These are phyloP conservation scores for Pleurostoma richardsiae DNA, from an alignment of 2,329 filamentous ascomycete species.

Conservation along the genomic window DNA sequence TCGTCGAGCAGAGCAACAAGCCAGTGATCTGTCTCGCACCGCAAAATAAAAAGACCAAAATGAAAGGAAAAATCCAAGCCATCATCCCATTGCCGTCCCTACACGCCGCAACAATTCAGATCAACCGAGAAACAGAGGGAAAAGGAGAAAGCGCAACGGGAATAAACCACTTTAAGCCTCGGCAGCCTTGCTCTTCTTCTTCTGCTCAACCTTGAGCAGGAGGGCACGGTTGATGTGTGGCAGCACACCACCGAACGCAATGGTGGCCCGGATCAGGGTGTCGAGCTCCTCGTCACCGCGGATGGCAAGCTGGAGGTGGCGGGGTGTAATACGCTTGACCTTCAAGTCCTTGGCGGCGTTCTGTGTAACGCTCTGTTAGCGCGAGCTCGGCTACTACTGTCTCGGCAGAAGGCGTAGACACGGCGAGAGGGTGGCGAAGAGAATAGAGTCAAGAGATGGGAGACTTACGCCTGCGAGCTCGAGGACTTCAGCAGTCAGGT, in stretches of 20 bases:
- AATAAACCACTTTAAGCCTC: slow-evolving; percentile 19
- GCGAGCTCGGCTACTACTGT: too few relatives aligned
- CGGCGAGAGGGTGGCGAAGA: slow-evolving; percentile 8
- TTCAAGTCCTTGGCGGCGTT: slow-evolving; percentile 99
- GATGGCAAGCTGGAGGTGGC: slow-evolving; percentile 95
- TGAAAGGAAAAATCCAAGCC: background rate
- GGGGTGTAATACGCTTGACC: slow-evolving; percentile 98
- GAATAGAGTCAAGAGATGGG: slow-evolving; percentile 4
- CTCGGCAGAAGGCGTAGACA: slow-evolving; percentile 2
- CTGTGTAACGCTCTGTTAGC: slow-evolving; percentile 25
- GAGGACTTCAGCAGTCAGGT: slow-evolving; percentile 94
- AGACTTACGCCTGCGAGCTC: slow-evolving; percentile 82
- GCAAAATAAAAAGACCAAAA: too few relatives aligned
- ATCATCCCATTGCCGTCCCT: background rate
- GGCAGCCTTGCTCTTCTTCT: slow-evolving; percentile 30
- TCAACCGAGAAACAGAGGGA: background rate
- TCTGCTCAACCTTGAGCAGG: slow-evolving; percentile 46
- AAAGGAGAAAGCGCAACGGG: slow-evolving; percentile 1
- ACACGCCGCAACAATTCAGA: background rate
- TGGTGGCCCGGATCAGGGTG: slow-evolving; percentile 94
- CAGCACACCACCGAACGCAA: slow-evolving; percentile 95
- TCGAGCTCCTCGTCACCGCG: slow-evolving; percentile 98
- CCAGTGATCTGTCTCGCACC: too few relatives aligned
- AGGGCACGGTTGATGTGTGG: slow-evolving; percentile 98
- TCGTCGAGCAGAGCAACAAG: too few relatives aligned